Evolutionary conservation across 371 early-diverging fungal species (phyloP).

Genomic region (Nematocida major): DNA sequence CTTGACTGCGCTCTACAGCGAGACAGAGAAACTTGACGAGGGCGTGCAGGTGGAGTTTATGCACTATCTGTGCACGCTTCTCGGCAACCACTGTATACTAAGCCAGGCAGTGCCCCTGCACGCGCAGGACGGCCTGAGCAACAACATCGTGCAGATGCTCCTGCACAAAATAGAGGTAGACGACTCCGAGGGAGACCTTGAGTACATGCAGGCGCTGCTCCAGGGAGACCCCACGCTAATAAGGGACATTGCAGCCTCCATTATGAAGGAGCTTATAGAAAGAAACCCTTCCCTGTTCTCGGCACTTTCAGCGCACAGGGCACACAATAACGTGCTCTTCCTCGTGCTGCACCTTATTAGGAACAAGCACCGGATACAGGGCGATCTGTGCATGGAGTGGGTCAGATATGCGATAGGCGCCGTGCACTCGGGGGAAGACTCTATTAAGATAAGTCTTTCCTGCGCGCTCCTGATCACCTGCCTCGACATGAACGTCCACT

Average conservation of each 20-base stretch:
- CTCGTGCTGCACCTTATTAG: neutral
- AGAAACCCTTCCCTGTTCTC: neutral
- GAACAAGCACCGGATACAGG: neutral
- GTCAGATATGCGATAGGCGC: no score
- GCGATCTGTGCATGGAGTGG: no score
- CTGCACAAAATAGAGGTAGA: neutral
- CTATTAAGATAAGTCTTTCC: no score
- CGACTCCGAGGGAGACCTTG: neutral
- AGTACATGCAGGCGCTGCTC: neutral
- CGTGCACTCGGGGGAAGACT: no score
- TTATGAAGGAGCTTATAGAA: neutral
- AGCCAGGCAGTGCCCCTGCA: neutral
- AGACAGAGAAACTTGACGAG: neutral
- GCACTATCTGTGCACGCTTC: neutral
- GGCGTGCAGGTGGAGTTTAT: constrained; percentile 1
- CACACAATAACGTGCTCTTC: neutral
- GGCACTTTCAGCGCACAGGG: neutral
- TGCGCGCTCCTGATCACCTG: no score
- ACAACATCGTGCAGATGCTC: neutral
- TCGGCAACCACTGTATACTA: neutral
- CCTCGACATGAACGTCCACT: no score
- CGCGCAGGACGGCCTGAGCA: neutral
- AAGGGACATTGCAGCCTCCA: neutral
- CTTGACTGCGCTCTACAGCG: neutral
- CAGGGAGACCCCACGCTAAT: neutral